Conservation (phyloP, 192 early-diverging fungal species). For the Funneliformis mosseae region DNA sequence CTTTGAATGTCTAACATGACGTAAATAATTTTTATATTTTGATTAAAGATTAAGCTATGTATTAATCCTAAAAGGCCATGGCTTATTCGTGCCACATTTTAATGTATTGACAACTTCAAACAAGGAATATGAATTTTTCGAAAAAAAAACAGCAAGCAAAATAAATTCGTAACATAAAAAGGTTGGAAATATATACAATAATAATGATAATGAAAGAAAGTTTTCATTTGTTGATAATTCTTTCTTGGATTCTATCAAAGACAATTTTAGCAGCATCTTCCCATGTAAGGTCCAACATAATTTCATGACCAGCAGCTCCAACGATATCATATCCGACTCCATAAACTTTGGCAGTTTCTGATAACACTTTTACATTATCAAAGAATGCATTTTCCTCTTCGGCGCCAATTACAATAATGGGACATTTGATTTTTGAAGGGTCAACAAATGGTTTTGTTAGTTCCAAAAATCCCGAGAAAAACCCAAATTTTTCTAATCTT, state of each 20-base stretch:
- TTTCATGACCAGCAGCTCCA: neutral
- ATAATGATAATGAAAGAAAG: too few species aligned
- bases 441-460: neutral
- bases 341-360: neutral
- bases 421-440: neutral
- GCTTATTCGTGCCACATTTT: too few species aligned
- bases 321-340: neutral
- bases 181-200: too few species aligned
- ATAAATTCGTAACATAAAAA: too few species aligned
- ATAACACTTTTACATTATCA: neutral
- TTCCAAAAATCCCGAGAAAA: neutral
- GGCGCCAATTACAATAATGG: neutral
- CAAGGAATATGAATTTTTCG: too few species aligned
- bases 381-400: neutral
- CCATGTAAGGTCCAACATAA: neutral
- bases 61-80: too few species aligned
- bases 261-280: neutral
- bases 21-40: too few species aligned
- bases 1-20: too few species aligned
- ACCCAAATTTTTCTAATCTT: neutral
- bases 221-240: neutral
- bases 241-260: neutral
- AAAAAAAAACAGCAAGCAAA: too few species aligned
- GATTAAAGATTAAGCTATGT: too few species aligned
- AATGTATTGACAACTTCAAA: too few species aligned